Evolutionary conservation across 805 yeast genomes (phyloP).

Genomic region (Yarrowia divulgata): DNA sequence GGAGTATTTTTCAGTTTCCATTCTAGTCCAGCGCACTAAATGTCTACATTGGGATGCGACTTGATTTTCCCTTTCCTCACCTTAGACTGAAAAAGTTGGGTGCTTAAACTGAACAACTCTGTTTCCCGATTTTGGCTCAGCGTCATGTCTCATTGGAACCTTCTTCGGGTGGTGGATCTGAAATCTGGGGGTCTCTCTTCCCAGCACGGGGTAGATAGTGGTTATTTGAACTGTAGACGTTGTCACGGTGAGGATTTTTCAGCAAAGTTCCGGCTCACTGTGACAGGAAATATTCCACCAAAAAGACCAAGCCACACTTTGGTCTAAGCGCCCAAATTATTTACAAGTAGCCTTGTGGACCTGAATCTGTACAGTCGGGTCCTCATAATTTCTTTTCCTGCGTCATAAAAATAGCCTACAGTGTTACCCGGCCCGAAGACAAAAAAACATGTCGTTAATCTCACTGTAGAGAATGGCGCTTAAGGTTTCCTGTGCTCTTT

Average conservation of each 20-base stretch:
- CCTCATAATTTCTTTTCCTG: constrained; percentile 17
- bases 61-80: constrained; percentile 9
- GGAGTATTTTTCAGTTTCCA: constrained; percentile 1
- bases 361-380: constrained; percentile 13
- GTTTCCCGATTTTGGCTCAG: constrained; percentile 13
- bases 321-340: not conserved
- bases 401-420: constrained; percentile 23
- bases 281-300: not conserved
- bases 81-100: constrained; percentile 21
- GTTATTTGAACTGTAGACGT: not conserved
- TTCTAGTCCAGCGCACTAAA: constrained; percentile 9
- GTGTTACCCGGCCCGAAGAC: constrained; percentile 16
- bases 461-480: not conserved
- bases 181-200: constrained; percentile 11
- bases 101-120: constrained; percentile 17
- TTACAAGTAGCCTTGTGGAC: not conserved
- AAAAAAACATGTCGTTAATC: constrained; percentile 15
- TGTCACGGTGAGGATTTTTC: not conserved
- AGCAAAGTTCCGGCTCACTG: too few relatives aligned
- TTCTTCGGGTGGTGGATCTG: constrained; percentile 2
- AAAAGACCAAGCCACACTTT: too few relatives aligned
- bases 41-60: constrained; percentile 17
- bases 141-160: constrained; percentile 21
- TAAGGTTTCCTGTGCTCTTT: not conserved
- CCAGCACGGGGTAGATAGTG: not conserved